Evolutionary conservation across 2,329 filamentous ascomycete species (phyloP).

Genomic region (Moelleriella libera): DNA sequence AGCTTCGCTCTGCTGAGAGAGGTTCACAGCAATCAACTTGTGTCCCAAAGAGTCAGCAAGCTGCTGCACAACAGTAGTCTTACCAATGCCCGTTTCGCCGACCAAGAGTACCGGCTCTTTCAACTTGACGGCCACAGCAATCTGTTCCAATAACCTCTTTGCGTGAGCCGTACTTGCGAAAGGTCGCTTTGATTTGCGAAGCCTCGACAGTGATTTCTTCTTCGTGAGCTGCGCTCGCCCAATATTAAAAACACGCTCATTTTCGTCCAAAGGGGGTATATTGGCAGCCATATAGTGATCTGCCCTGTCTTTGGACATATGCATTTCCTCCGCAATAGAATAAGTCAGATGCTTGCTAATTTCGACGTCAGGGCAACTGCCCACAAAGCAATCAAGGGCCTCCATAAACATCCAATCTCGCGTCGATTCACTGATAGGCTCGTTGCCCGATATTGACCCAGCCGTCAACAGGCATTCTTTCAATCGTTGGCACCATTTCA

Average conservation of each 20-base stretch:
- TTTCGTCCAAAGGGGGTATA: constrained; percentile 54
- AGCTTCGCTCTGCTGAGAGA: constrained; percentile 95
- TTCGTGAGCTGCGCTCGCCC: constrained; percentile 53
- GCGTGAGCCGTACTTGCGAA: constrained; percentile 88
- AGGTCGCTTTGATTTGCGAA: constrained; percentile 42
- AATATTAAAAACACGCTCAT: constrained; percentile 41
- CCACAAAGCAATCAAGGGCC: constrained; percentile 82
- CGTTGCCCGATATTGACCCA: constrained; percentile 50
- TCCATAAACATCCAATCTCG: constrained; percentile 85
- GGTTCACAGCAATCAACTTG: constrained; percentile 81
- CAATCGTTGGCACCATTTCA: constrained; percentile 83
- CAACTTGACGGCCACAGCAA: constrained; percentile 67
- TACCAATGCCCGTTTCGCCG: constrained; percentile 97
- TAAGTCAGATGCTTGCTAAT: constrained; percentile 46
- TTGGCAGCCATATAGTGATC: constrained; percentile 64
- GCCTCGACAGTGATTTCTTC: constrained; percentile 31
- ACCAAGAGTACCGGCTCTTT: constrained; percentile 87
- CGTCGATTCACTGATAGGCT: constrained; percentile 57
- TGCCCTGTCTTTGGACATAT: constrained; percentile 68
- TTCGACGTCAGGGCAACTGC: constrained; percentile 55
- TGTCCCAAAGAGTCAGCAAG: constrained; percentile 72
- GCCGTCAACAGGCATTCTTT: constrained; percentile 47
- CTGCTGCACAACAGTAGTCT: constrained; percentile 92
- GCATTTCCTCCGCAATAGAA: constrained; percentile 73
- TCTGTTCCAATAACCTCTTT: constrained; percentile 72